Base-by-base conservation (phyloP, 805 yeast genomes). In the Saccharomycopsis sp. region DNA sequence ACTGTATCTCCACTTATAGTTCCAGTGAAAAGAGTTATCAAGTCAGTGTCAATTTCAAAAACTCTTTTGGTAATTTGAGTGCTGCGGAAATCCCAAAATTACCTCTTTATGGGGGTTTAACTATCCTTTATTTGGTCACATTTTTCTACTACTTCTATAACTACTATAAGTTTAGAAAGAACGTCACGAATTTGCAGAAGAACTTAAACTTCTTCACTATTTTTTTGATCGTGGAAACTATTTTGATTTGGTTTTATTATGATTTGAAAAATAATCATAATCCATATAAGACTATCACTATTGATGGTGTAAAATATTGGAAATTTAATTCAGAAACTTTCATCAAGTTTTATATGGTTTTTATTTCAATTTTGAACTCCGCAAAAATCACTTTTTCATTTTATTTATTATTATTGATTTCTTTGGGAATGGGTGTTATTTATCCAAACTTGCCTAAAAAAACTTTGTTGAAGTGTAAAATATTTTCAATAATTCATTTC, bases 381-480 rank as follows among this genome's bases (percentile, higher is more conserved):
- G 74, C 76, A 51, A 82, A 92, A 53, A 71, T 85, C 39, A 79
- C 96, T 1, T 84, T 86, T 57, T 83, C 96, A 5, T 81, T 89
- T 61, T 92, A 89, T 63, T 63, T 92, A 52, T 66, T 92, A 41
- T 66, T 89, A 49, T 79, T 86, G 52, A 89, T 92, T 41, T 71
- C 94, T 12, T 66, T 88, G 49, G 99, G 99, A 31, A 92, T 88
- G 61, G 96, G 97, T 47, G 87, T 92, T 36, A 97, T 92, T 37
- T 76, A 74, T 54, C 87, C 95, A 34, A 80, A 87, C 47, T 70
- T 92, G 45, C 83, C 87, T 35, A 74, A 74, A 57, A 73, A 74
- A 41, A 53, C 69, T 21, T 85, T 92, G 95, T 66, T 77, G 52
- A 76, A 69, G 57, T 75, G 85, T 57, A 70, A 77, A 52, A 57